Evolutionary conservation across 176 grass and related monocot species (phyloP), one percentile per base, ranked within the genome.

Genomic region (Zoysia japonica): DNA sequence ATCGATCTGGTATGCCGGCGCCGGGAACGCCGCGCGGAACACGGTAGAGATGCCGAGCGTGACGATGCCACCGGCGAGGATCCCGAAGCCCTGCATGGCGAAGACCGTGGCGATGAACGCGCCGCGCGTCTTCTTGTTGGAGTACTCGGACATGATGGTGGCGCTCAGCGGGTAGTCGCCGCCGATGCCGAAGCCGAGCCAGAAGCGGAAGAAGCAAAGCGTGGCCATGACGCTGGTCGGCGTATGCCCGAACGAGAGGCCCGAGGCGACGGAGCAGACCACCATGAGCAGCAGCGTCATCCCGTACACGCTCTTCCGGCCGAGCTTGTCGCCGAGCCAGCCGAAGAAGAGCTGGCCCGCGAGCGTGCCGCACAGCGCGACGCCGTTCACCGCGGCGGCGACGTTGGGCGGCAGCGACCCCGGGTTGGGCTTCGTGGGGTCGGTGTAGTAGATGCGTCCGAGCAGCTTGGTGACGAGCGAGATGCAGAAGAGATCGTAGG

Each of bases 51-150:
- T 40, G 12, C 68, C 45, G 47, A 97, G 86, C 2, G 85, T 86
- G 61, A 93, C 78, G 13, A 93, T 72, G 57, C 86, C 86, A 11
- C 88, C 92, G 67, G 75, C 70, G 62, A 94, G 89, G 53, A 91
- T 94, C 51, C 90, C 93, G 73, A 97, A 97, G 3, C 93, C 93
- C 77, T 97, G 91, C 91, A 93, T 93, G n/a, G 93, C 93, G 55
- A 97, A 93, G 1, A 97, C 90, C 6, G 93, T 90, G 5, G 90
- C 90, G 67, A 97, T 97, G 93, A 97, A 97, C 0, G 59, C 72
- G 0, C 90, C 93, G 10, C 93, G 88, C 11, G 93, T 96, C 74
- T 52, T 83, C 82, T 96, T 96, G 45, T 88, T 94, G 10, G 92
- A 88, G 78, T 94, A 94, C 80, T 94, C 92, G 0, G 92, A 91